Percentiles rank a stretch among this genome's conserved stretches.
Conservation (phyloP, 1,284 basidiomycete species). For the Leucoagaricus sp. region DNA sequence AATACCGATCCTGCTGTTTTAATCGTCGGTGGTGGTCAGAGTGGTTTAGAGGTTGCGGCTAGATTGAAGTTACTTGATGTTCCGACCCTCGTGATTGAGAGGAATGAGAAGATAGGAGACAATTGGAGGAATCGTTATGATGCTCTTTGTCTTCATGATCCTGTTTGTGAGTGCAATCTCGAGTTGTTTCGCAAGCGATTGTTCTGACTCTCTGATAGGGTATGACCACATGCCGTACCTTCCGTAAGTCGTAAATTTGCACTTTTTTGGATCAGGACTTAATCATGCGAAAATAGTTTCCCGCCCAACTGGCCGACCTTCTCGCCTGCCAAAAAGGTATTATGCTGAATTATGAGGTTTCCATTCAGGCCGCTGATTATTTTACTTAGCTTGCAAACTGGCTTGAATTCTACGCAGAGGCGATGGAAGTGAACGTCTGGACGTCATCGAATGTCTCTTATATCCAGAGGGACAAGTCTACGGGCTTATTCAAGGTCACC, state of each 20-base stretch:
- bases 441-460: constrained; percentile 54
- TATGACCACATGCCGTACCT: constrained; percentile 59
- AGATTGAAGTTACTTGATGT: constrained; percentile 60
- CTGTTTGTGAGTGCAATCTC: constrained; percentile 54
- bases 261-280: constrained; percentile 12
- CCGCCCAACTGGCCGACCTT: constrained; percentile 64
- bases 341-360: neutral
- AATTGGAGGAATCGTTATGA: constrained; percentile 65
- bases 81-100: constrained; percentile 58
- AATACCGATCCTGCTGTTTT: constrained; percentile 46
- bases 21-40: constrained; percentile 70
- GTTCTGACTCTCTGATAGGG: constrained; percentile 34
- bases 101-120: constrained; percentile 55
- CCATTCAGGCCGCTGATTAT: constrained; percentile 12
- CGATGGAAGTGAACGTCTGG: constrained; percentile 70
- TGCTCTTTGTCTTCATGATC: constrained; percentile 64
- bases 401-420: constrained; percentile 66
- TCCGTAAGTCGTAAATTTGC: constrained; percentile 35
- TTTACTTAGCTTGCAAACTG: constrained; percentile 56
- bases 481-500: constrained; percentile 7
- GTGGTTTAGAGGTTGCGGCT: constrained; percentile 63
- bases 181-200: constrained; percentile 6
- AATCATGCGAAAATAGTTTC: constrained; percentile 51
- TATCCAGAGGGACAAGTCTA: constrained; percentile 20
- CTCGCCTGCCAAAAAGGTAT: constrained; percentile 34